Evolutionary conservation across 805 yeast genomes (phyloP).

Genomic region (Nakazawaea ishiwadae): DNA sequence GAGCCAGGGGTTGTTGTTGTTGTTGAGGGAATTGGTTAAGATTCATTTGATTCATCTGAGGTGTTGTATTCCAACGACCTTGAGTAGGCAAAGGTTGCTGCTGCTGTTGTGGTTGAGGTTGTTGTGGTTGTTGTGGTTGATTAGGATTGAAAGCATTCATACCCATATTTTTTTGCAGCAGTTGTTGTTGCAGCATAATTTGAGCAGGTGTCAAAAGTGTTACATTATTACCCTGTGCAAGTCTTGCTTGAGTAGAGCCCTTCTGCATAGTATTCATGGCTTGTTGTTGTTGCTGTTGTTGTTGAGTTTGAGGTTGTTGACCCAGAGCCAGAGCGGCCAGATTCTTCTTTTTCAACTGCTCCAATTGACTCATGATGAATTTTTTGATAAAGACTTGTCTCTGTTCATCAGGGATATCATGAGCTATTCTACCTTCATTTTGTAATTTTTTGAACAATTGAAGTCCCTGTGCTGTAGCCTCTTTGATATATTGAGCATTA

Average conservation of each 20-base stretch:
- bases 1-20: too few species aligned
- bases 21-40: conserved; percentile 15
- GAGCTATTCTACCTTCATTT: conserved; percentile 26
- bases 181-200: conserved; percentile 16
- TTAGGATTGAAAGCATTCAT: too few species aligned
- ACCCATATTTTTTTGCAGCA: too few species aligned
- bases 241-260: conserved; percentile 19
- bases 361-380: conserved; percentile 23
- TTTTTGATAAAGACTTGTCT: conserved; percentile 29
- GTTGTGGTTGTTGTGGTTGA: conserved; percentile 17
- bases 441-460: conserved; percentile 29
- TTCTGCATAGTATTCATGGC: conserved; percentile 18
- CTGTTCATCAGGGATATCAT: conserved; percentile 27
- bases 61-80: conserved; percentile 16
- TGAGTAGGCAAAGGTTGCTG: conserved; percentile 17
- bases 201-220: conserved; percentile 9
- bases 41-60: conserved; percentile 15
- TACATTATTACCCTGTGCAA: conserved; percentile 9
- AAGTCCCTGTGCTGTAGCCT: conserved; percentile 23
- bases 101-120: conserved; percentile 17
- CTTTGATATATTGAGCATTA: conserved; percentile 20
- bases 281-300: conserved; percentile 16
- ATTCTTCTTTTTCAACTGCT: conserved; percentile 9
- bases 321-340: neutral
- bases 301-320: conserved; percentile 10